Evolutionary conservation across 129 eudicot species (phyloP), one percentile per base, ranked within the genome.

Genomic region (Solidago caesia): DNA sequence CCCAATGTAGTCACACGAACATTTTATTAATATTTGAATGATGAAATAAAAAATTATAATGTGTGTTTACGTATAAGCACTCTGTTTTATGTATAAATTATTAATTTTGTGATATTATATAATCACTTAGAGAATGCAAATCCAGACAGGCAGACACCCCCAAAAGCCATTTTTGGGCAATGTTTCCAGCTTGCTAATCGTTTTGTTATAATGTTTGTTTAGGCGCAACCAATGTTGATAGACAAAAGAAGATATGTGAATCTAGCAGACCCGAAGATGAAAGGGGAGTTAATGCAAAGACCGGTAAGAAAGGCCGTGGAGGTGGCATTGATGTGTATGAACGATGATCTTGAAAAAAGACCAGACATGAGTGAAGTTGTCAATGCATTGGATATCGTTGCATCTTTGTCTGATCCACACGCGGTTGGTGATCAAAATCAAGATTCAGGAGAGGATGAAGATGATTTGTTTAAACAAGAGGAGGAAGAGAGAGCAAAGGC

Each of bases 221-320:
- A 90, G 93, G 89, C 85, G 14, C 77, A 81, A 7, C 85, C 91
- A 6, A 57, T 76, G 77, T 78, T 90, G 61, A 62, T 33, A 68
- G 86, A 85, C 58, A 84, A 68, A 58, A 82, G 62, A 66, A 79
- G 70, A 72, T 68, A 63, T 57, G 84, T 84, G 71, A 81, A 84
- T 47, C 52, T 90, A 68, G 96, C 91, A 44, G 96, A 90, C 72
- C 91, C 91, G 21, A 67, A 51, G 5, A 75, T 90, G 77, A 80
- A 80, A 27, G 91, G 93, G 62, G 80, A 84, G 47, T 90, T 87
- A 58, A 72, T 81, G 44, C 69, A 67, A 67, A 16, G 75, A 8
- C 60, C 53, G 1, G 63, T 90, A 3, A 51, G 65, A 45, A 77
- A 63, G 67, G 80, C 74, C 9, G 67, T 90, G 2, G 86, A 85